Evolutionary conservation across 345 rosid species (phyloP), one percentile per base, ranked within the genome.

Genomic region (Acer campestre): DNA sequence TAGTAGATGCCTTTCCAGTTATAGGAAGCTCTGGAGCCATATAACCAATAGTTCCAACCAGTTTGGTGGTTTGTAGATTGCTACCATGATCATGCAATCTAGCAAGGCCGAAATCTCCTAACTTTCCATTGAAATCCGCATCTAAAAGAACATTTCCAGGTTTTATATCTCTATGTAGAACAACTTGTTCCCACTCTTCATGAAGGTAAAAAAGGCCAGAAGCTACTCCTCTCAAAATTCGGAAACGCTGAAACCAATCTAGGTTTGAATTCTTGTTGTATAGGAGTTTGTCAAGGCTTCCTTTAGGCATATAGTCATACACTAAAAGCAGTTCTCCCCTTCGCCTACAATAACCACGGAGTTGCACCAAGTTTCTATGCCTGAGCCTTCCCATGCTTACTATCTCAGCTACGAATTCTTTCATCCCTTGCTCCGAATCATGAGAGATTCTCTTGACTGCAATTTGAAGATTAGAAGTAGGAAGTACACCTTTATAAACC

Each of bases 401-500:
- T 16, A 88, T 84, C 79, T 87, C 87, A n/a, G 86, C 70, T 49
- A 86, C 86, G 0, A 84, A 81, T 22, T 87, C 88, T 53, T 86
- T 86, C 40, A 90, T 85, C 20, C 87, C 90, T 71, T 87, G 89
- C 35, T 80, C 80, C 16, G 84, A 76, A 63, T 87, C 77, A n/a
- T 87, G 89, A 18, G 81, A 82, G 48, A 93, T 77, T 51, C 81
- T 85, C 71, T 92, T 90, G 29, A 89, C 87, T 10, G 90, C 95
- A 70, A 93, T 80, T 48, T 91, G 75, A 10, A 78, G 73, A 18
- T 83, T 83, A 1, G 90, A 78, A 29, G 3, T 29, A 49, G 18
- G 59, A 53, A 20, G 48, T 29, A n/a, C 74, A 79, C 61, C 61
- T 56, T 56, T 56, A 56, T 56, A 56, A 17, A 56, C 61, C 20